Evolutionary conservation across 805 yeast genomes (phyloP).

Genomic region (Dipodascus geniculatus): DNA sequence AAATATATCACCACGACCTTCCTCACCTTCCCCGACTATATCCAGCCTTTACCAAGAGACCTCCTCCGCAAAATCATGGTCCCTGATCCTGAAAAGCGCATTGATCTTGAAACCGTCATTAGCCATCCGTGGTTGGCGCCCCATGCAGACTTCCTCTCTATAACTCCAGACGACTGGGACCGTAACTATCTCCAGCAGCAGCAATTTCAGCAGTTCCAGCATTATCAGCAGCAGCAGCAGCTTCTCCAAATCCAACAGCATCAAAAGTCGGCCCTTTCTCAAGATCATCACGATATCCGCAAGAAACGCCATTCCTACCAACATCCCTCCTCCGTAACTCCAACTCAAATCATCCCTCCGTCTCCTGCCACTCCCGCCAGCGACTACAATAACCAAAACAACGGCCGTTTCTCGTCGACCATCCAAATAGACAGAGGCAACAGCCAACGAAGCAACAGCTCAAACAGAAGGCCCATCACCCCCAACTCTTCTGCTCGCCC

Average conservation of each 20-base stretch:
- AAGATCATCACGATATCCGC: neutral
- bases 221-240: neutral
- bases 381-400: neutral
- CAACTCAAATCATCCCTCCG: neutral
- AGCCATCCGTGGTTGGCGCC: slow-evolving; percentile 81
- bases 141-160: slow-evolving; percentile 68
- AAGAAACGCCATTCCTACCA: neutral
- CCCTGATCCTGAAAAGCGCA: slow-evolving; percentile 71
- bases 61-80: slow-evolving; percentile 69
- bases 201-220: neutral
- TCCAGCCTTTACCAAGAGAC: slow-evolving; percentile 85
- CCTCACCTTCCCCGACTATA: slow-evolving; percentile 88
- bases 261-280: neutral
- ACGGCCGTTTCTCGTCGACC: neutral
- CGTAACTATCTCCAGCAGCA: slow-evolving; percentile 14
- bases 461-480: neutral
- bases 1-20: slow-evolving; percentile 87
- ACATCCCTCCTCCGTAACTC: neutral
- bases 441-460: neutral
- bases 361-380: neutral
- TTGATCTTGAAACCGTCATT: slow-evolving; percentile 55
- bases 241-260: neutral
- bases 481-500: neutral
- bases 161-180: slow-evolving; percentile 90
- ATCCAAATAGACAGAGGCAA: neutral